phyloP scores from a whole-genome alignment of 768 basidiomycete species.

The Leucocoprinus birnbaumii region DNA sequence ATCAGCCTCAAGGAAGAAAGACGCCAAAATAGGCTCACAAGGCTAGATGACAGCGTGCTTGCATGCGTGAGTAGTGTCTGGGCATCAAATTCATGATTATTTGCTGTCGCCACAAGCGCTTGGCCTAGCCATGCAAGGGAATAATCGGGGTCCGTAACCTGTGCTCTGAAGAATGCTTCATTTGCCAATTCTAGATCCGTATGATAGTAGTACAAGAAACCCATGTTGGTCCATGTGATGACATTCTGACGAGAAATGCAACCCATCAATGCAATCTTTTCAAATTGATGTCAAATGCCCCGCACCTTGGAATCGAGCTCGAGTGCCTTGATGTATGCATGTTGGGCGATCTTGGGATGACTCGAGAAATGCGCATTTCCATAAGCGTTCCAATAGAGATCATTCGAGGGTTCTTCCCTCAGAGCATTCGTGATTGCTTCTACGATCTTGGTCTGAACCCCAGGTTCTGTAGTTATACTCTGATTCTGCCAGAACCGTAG shows the following conservation, averaged over 20 bases:
- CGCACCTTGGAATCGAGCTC: conserved; percentile 71
- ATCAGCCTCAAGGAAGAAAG: not conserved
- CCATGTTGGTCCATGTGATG: conserved; percentile 81
- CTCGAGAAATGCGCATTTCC: conserved; percentile 68
- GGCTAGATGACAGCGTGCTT: conserved; percentile 49
- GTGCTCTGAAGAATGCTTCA: conserved; percentile 83
- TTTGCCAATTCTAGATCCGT: conserved; percentile 80
- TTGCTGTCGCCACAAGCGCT: conserved; percentile 61
- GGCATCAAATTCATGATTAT: conserved; percentile 60
- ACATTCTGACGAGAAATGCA: conserved; percentile 53
- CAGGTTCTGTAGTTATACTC: conserved; percentile 12
- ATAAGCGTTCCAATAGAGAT: conserved; percentile 78
- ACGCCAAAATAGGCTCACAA: conserved; percentile 41
- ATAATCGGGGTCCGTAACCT: conserved; percentile 90
- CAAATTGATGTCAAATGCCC: conserved; percentile 26
- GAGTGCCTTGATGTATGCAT: conserved; percentile 86
- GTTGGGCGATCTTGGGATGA: conserved; percentile 78
- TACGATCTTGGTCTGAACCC: conserved; percentile 38
- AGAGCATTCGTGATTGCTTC: conserved; percentile 69
- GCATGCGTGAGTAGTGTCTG: conserved; percentile 73
- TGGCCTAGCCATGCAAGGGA: conserved; percentile 90
- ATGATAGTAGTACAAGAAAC: conserved; percentile 80
- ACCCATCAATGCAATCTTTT: conserved; percentile 3
- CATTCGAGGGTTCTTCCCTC: conserved; percentile 66
- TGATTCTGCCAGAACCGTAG: conserved; percentile 48